Evolutionary conservation across 257 asterid genomes (phyloP), one percentile per base, ranked within the genome.

Genomic region (Petunia axillaris): DNA sequence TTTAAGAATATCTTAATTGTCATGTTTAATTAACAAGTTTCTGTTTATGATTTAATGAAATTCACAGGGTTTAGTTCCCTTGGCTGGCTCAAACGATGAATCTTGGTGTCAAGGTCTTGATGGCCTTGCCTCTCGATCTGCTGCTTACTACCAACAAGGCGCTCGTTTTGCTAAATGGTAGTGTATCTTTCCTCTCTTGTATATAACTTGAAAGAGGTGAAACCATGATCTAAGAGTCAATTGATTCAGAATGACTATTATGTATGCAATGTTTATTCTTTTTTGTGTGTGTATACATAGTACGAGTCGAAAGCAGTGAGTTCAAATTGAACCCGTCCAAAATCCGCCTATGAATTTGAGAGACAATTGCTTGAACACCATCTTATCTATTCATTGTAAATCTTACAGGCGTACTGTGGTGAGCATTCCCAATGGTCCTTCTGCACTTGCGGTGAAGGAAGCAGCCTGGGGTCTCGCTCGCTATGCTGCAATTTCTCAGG

Each of bases 401-500:
- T 79, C 13, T 41, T 10, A 39, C 82, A 92, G 96, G 97, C 90
- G 96, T 60, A 89, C 97, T 0, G 96, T 92, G 63, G 92, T 91
- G 89, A 92, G 96, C 85, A 92, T 84, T 86, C 94, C 90, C 70
- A 87, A 90, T 54, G 97, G 97, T 46, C 96, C 96, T 58, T 84
- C 96, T 60, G 97, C 88, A 37, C 86, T 92, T 40, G 97, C 97
- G 2, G 93, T 91, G 54, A 91, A 92, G 81, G 97, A 92, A 83
- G 97, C 96, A 35, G 97, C 97, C 6, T 92, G 96, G 97, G 96
- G 96, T 78, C 96, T 92, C 65, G 96, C 97, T 59, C 89, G 96
- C 83, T 92, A 89, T 81, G 97, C 96, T 48, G 91, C 94, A 75
- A 91, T 92, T 81, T 92, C 96, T 11, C 97, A 91, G 84, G 97